Base-by-base conservation (phyloP, 352 stramenopile genomes). In the Phytophthora pluvialis region DNA sequence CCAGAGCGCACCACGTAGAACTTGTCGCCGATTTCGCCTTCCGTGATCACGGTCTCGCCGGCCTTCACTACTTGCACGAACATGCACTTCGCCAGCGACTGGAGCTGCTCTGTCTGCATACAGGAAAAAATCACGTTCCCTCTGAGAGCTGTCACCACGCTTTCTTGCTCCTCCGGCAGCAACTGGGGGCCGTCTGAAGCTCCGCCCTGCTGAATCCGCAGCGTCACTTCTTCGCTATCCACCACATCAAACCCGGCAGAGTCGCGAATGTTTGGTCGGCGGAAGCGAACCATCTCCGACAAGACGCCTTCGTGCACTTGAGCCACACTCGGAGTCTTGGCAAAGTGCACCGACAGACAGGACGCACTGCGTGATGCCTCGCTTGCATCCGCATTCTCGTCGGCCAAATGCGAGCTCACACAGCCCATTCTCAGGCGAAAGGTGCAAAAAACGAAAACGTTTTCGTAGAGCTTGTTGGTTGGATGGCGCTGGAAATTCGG, bases 51-150 rank as follows among this genome's bases (percentile, higher is more conserved):
- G 8, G 62, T 82, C 68, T 94, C 85, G 4, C 86, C 83, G 9
- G 74, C 75, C 21, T 80, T 81, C 55, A 95, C 90, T 16, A 77
- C 73, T 46, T 93, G 81, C 60, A 95, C 82, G 38, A 83, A 76
- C 73, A 97, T 91, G 54, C 80, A 83, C 25, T 78, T 80, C 0
- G 86, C 80, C 29, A 97, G 60, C 21, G 82, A 76, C 29, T 81
- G 70, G 45, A 98, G 80, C 47, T 95, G 78, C n/a, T 93, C 71
- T 1, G 67, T 58, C 18, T 86, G 69, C 53, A 97, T 88, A 50
- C 75, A 88, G 42, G 82, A 89, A 64, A 97, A 96, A 12, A 91
- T 72, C 26, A 89, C 75, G 63, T 97, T 94, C 25, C 78, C 74
- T 18, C 75, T 67, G 11, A 97, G 58, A 0, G 87, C 78, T 10